Conservation (phyloP, 257 asterid genomes). For the Voacanga thouarsii region DNA sequence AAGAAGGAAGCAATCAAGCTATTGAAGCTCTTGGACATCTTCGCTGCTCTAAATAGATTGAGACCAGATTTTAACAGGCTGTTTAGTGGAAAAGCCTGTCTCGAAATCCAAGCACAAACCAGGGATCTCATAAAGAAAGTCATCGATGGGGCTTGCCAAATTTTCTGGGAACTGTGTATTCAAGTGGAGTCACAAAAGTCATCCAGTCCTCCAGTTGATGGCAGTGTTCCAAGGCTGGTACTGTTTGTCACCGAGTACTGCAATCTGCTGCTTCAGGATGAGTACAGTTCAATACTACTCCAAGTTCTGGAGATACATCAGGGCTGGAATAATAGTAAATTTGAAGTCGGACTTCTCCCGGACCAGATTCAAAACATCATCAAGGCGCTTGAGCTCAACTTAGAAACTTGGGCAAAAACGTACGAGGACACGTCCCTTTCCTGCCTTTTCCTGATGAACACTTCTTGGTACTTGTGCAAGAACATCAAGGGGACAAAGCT, state of each 20-base stretch:
- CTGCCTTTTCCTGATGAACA: constrained; percentile 66
- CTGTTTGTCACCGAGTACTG: constrained; percentile 62
- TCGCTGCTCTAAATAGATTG: constrained; percentile 57
- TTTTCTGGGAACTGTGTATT: constrained; percentile 56
- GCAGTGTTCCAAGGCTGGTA: constrained; percentile 59
- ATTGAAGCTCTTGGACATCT: constrained; percentile 60
- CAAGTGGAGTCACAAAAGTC: constrained; percentile 74
- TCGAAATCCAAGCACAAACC: constrained; percentile 52
- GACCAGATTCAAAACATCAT: constrained; percentile 52
- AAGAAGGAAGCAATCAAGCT: constrained; percentile 87
- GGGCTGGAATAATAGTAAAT: constrained; percentile 46
- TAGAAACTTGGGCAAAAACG: constrained; percentile 59
- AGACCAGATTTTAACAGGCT: constrained; percentile 69
- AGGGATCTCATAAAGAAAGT: constrained; percentile 65
- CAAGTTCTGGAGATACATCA: constrained; percentile 66
- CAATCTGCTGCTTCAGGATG: constrained; percentile 61
- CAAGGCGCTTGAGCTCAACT: constrained; percentile 51
- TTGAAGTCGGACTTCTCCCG: constrained; percentile 34
- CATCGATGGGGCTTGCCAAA: constrained; percentile 58
- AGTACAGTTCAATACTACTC: constrained; percentile 44
- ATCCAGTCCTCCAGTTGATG: constrained; percentile 54
- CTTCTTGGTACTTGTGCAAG: constrained; percentile 52
- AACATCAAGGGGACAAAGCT: constrained; percentile 54
- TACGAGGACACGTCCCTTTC: constrained; percentile 49
- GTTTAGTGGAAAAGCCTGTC: constrained; percentile 55